Conservation (phyloP, 2,329 filamentous ascomycete genomes). For the Anisogramma anomala region DNA sequence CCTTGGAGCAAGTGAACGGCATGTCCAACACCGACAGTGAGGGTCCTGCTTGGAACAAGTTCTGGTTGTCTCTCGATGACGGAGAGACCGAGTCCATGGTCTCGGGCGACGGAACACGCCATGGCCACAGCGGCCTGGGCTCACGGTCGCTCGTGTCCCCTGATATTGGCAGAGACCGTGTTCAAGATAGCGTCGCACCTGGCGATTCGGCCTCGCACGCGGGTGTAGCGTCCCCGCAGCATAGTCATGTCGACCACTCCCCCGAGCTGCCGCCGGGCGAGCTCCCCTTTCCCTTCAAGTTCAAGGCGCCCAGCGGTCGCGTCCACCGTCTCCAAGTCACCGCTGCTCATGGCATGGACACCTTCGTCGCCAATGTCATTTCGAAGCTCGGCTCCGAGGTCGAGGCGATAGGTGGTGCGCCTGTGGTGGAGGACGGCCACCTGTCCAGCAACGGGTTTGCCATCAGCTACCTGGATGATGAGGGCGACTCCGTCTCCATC, state of each 20-base stretch:
- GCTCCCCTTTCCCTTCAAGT: slow-evolving; percentile 90
- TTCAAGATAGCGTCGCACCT: slow-evolving; percentile 74
- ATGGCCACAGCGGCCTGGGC: slow-evolving; percentile 50
- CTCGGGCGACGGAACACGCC: slow-evolving; percentile 76
- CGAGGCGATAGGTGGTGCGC: slow-evolving; percentile 70
- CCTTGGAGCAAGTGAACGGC: slow-evolving; percentile 92
- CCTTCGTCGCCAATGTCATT: slow-evolving; percentile 65
- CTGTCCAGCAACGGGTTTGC: slow-evolving; percentile 72
- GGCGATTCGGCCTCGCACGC: slow-evolving; percentile 92
- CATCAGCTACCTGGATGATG: slow-evolving; percentile 90
- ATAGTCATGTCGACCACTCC: slow-evolving; percentile 43
- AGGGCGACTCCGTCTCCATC: slow-evolving; percentile 92
- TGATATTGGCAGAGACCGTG: slow-evolving; percentile 58
- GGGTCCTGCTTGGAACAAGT: slow-evolving; percentile 98
- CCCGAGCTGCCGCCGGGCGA: slow-evolving; percentile 53
- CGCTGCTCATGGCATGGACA: slow-evolving; percentile 66
- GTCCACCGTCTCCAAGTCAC: slow-evolving; percentile 85
- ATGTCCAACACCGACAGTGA: slow-evolving; percentile 84
- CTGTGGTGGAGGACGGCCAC: slow-evolving; percentile 66
- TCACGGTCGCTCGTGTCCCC: slow-evolving; percentile 73
- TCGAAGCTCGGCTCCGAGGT: slow-evolving; percentile 77
- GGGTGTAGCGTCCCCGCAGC: slow-evolving; percentile 66
- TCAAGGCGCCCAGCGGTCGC: slow-evolving; percentile 91
- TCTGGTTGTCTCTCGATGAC: slow-evolving; percentile 92
- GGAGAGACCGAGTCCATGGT: slow-evolving; percentile 93